phyloP scores from a whole-genome alignment of 2,329 filamentous ascomycete genomes.

The Aspergillus sp. region DNA sequence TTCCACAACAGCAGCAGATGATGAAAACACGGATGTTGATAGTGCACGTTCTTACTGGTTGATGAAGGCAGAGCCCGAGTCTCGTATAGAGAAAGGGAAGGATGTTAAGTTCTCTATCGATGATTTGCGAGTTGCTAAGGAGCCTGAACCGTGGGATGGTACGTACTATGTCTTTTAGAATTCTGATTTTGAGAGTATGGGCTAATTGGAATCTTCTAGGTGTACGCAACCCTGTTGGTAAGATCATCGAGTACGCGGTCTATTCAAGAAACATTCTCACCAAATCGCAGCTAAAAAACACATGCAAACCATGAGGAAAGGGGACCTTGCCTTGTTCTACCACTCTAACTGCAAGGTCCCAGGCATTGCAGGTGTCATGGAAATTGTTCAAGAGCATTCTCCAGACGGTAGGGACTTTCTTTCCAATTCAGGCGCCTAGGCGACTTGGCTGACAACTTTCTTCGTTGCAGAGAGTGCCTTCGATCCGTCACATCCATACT shows the following conservation, averaged over 20 bases:
- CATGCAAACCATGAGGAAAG: conserved; percentile 84
- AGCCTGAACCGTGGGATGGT: conserved; percentile 92
- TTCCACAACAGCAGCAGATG: conserved; percentile 6
- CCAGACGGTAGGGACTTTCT: conserved; percentile 64
- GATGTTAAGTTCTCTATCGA: conserved; percentile 96
- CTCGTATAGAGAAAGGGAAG: conserved; percentile 78
- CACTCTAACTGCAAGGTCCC: conserved; percentile 91
- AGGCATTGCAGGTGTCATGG: conserved; percentile 83
- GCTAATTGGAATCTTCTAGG: conserved; percentile 29
- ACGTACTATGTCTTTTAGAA: conserved; percentile 33
- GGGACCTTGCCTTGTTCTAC: conserved; percentile 95
- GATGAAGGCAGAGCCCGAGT: conserved; percentile 85
- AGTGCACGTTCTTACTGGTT: conserved; percentile 65
- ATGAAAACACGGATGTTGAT: conserved; percentile 17
- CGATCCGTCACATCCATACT: conserved; percentile 73
- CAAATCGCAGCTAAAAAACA: conserved; percentile 70
- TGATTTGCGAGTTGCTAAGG: conserved; percentile 69
- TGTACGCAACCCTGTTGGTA: conserved; percentile 46
- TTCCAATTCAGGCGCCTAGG: conserved; percentile 10
- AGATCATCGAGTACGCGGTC: conserved; percentile 13
- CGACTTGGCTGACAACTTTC: conserved; percentile 9
- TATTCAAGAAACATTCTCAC: conserved; percentile 17
- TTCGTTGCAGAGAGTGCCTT: conserved; percentile 62
- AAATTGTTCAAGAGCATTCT: conserved; percentile 80
- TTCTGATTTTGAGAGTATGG: background rate